Evolutionary conservation across 1,284 basidiomycete genomes (phyloP).

Genomic region (Trametes sp.): DNA sequence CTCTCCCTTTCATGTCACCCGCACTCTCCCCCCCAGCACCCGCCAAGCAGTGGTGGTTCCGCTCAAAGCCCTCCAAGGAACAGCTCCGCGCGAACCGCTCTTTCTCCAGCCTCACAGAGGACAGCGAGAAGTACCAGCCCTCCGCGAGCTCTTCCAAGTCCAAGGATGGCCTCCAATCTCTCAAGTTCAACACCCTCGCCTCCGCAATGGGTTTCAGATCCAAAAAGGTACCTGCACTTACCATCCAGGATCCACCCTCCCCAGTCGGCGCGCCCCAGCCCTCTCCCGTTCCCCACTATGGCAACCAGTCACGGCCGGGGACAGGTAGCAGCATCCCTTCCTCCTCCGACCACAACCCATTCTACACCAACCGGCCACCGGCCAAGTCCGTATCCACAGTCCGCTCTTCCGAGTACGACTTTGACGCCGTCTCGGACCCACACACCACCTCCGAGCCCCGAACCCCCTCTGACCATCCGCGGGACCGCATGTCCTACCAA

Average conservation of each 20-base stretch:
- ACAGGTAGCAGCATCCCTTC: constrained; percentile 35
- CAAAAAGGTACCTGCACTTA: constrained; percentile 60
- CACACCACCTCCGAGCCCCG: constrained; percentile 46
- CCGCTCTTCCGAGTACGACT: constrained; percentile 49
- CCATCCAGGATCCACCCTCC: constrained; percentile 58
- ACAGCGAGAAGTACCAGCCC: constrained; percentile 33
- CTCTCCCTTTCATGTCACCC: constrained; percentile 38
- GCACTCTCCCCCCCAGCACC: constrained; percentile 30
- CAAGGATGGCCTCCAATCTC: constrained; percentile 37
- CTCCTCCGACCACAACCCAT: constrained; percentile 36
- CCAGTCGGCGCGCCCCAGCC: constrained; percentile 13
- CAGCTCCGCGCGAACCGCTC: constrained; percentile 32
- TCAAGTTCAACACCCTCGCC: constrained; percentile 62
- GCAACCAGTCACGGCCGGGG: constrained; percentile 36
- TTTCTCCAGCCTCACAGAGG: constrained; percentile 29
- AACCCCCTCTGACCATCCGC: constrained; percentile 58
- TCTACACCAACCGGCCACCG: constrained; percentile 47
- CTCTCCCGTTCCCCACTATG: constrained; percentile 27
- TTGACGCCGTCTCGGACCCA: constrained; percentile 39
- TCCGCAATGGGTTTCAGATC: constrained; percentile 68
- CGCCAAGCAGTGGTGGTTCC: constrained; percentile 46
- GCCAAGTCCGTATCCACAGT: constrained; percentile 59
- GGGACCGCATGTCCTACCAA: constrained; percentile 47
- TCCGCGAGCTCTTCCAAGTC: constrained; percentile 28
- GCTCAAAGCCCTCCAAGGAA: constrained; percentile 43